phyloP scores from a whole-genome alignment of 345 rosid species.

The Lepidium africanum region DNA sequence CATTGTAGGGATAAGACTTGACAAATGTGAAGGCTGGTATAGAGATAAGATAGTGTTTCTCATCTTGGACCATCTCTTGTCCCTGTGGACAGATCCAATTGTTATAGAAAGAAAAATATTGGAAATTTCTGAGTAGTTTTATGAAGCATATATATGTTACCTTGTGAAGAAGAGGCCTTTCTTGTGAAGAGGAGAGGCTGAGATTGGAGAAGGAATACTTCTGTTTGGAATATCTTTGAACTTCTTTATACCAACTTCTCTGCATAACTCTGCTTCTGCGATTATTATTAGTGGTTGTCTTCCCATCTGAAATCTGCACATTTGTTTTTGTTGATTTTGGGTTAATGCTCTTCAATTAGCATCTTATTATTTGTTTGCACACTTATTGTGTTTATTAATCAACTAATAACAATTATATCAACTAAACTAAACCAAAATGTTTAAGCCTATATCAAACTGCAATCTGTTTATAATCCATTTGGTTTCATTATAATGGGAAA shows the following conservation, averaged over 20 bases:
- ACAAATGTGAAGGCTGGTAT: slow-evolving; percentile 81
- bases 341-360: background rate
- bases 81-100: slow-evolving; percentile 34
- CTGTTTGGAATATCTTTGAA: slow-evolving; percentile 77
- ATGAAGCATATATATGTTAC: slow-evolving; percentile 24
- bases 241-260: slow-evolving; percentile 85
- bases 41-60: slow-evolving; percentile 76
- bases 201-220: slow-evolving; percentile 91
- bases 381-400: background rate
- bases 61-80: slow-evolving; percentile 82
- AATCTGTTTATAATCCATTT: background rate
- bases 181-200: slow-evolving; percentile 91
- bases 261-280: slow-evolving; percentile 80
- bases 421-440: background rate
- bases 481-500: background rate
- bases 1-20: slow-evolving; percentile 74
- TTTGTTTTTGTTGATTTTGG: background rate
- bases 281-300: slow-evolving; percentile 82
- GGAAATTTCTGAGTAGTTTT: too few species aligned
- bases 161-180: slow-evolving; percentile 95
- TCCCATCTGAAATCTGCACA: slow-evolving; percentile 90
- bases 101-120: background rate
- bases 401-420: background rate
- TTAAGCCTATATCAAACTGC: background rate
- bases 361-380: background rate